These are phyloP conservation scores for Pelargonium nanum DNA, from an alignment of 345 rosid species.

Conservation along the genomic window DNA sequence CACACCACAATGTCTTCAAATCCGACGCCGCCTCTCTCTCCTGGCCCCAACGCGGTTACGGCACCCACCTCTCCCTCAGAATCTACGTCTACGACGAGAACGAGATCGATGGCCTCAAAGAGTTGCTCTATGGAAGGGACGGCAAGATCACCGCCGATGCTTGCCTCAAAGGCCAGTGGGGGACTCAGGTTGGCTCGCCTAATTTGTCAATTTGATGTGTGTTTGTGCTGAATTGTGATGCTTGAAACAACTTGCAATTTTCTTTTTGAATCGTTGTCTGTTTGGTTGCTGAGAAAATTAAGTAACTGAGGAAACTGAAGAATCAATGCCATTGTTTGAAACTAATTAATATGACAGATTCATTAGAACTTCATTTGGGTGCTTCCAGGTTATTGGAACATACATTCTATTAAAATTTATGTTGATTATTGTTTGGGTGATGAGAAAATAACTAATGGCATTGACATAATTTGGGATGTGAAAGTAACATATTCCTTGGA, in stretches of 20 bases:
- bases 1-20: slow-evolving; percentile 7
- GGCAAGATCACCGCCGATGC: slow-evolving; percentile 40
- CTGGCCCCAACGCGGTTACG: slow-evolving; percentile 70
- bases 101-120: slow-evolving; percentile 69
- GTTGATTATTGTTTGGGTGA: neutral
- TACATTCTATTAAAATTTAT: neutral
- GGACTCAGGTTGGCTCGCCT: slow-evolving; percentile 53
- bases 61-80: slow-evolving; percentile 48
- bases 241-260: neutral
- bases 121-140: slow-evolving; percentile 64
- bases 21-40: slow-evolving; percentile 16
- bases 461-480: too few relatives aligned
- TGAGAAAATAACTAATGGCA: too few relatives aligned
- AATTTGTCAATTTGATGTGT: neutral
- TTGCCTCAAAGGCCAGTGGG: slow-evolving; percentile 94
- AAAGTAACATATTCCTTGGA: too few relatives aligned
- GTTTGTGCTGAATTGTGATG: neutral
- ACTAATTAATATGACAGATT: too few relatives aligned
- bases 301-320: neutral
- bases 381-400: neutral
- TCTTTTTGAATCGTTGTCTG: neutral
- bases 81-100: slow-evolving; percentile 81
- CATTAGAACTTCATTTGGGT: neutral
- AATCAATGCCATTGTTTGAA: neutral
- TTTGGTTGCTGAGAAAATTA: neutral